Evolutionary conservation across 768 basidiomycete genomes (phyloP), one percentile per base, ranked within the genome.

Genomic region (Suillus variegatus): DNA sequence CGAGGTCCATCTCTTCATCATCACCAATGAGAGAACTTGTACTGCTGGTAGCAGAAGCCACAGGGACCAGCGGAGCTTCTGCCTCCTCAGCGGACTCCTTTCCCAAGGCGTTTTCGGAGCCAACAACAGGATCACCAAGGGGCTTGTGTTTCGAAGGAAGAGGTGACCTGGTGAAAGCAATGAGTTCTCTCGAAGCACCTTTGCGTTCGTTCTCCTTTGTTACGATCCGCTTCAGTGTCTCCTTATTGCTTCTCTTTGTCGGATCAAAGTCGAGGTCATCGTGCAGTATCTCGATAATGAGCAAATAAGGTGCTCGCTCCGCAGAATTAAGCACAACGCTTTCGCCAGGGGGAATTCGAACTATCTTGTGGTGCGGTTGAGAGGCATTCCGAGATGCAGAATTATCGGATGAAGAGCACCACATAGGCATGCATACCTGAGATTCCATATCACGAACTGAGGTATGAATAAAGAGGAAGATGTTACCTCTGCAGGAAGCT

Each of bases 281-380:
- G 66, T 88, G 86, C 38, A 99, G 82, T 54, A 99, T 90, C 77
- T 99, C 97, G 65, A 99, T 86, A 66, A 96, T 84, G 28, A 99
- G 85, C 22, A 99, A 83, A 74, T 93, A 99, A 6, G 97, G 97
- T 0, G 95, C 95, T 43, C 93, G 86, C 77, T 99, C 96, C 4
- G 97, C 97, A 22, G 97, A 99, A 75, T 99, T 99, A 35, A 99
- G 85, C 12, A 99, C 97, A 54, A 99, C 97, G 64, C 94, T 92
- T 80, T 99, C 97, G 16, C 96, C 94, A 3, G 97, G 97, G 13
- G 97, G 96, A 72, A 99, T 97, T 68, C 97, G 89, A 60, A 99
- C 95, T 61, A 99, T 94, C 51, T 94, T 90, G 75, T 98, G 95
- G 75, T 99, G 97, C 6, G 92, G 87, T 71, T 86, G 81, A 7